phyloP scores from a whole-genome alignment of 73 alveolate genomes.

The Halteria grandinella region DNA sequence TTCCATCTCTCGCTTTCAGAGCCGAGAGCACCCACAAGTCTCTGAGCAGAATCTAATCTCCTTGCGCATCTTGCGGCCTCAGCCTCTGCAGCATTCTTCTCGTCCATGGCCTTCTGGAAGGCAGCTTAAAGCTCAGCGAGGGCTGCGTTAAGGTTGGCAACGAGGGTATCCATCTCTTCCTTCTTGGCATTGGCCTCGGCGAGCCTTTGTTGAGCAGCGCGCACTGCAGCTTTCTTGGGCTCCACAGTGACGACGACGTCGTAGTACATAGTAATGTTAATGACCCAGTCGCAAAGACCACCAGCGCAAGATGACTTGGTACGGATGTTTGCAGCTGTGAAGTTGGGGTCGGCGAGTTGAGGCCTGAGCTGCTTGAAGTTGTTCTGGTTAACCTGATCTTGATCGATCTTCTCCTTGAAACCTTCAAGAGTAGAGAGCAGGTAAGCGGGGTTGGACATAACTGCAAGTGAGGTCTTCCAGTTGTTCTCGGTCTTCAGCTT shows the following conservation, averaged over 20 bases:
- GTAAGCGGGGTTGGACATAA: constrained; percentile 86
- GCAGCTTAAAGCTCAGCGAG: constrained; percentile 91
- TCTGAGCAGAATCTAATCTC: constrained; percentile 96
- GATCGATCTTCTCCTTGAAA: constrained; percentile 84
- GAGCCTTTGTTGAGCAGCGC: constrained; percentile 90
- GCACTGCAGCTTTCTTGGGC: constrained; percentile 98
- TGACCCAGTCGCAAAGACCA: constrained; percentile 95
- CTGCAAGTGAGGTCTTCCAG: constrained; percentile 84
- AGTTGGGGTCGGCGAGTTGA: constrained; percentile 72
- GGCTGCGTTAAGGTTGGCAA: constrained; percentile 87
- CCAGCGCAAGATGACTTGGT: constrained; percentile 85
- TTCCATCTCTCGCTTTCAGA: constrained; percentile 98
- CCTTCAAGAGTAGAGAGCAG: constrained; percentile 67
- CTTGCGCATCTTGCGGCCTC: constrained; percentile 97
- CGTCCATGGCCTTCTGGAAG: constrained; percentile 98
- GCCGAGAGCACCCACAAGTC: constrained; percentile 96
- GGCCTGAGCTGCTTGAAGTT: constrained; percentile 83
- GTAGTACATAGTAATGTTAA: constrained; percentile 94
- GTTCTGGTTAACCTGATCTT: constrained; percentile 70
- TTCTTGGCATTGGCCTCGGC: constrained; percentile 97
- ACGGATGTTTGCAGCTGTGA: constrained; percentile 81
- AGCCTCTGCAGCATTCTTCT: constrained; percentile 98
- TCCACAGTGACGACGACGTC: constrained; percentile 99
- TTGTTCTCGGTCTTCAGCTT: constrained; percentile 69
- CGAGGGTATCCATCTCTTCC: constrained; percentile 91